Base-by-base conservation (phyloP, 2,329 filamentous ascomycete genomes). In the Microdochium bolleyi region DNA sequence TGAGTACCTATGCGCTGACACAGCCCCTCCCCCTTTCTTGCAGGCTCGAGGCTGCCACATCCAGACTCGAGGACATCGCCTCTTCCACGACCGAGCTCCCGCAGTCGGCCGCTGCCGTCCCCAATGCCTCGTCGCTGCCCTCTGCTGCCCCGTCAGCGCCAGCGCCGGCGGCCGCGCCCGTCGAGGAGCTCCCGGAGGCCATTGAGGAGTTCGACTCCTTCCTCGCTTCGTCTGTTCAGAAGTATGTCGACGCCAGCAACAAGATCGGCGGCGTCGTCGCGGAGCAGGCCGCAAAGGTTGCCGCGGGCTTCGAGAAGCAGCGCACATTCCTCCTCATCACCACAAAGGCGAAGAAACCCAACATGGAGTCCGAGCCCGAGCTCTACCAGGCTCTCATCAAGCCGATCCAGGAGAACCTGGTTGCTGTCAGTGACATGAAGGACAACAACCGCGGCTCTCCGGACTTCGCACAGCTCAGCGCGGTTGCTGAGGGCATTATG, bases 1-100 rank as follows among this genome's bases (percentile, higher is more conserved):
- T 99, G 57, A 95, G 91, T 32, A 99, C 94, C 52, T 83, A 99
- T 65, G 96, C 99, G 76, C 99, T 99, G 82, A 85, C 94, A 94
- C 97, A 82, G 63, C 82, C 55, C 54, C 53, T 27, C 44, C 56
- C 41, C 55, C 54, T 66, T 55, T 66, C 76, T 53, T 58, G 60
- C 68, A 99, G 94, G 74, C 88, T 99, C 62, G 94, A 99, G 79
- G 94, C 94, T 69, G 94, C 94, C 38, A 99, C 94, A 51, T 94
- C 91, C 58, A 86, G 94, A 54, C 83, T 99, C 53, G 94, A 99
- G 75, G 94, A 99, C 70, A 96, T 99, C 65, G 92, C 94, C 48
- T 84, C 88, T 59, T 87, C 89, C 16, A 83, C 80, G 52, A 74
- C 82, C 60, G 85, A 87, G 60, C 69, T 79, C 2, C 77, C 78